Base-by-base conservation (phyloP, 106 monocot genomes). In the Agapanthus africanus region DNA sequence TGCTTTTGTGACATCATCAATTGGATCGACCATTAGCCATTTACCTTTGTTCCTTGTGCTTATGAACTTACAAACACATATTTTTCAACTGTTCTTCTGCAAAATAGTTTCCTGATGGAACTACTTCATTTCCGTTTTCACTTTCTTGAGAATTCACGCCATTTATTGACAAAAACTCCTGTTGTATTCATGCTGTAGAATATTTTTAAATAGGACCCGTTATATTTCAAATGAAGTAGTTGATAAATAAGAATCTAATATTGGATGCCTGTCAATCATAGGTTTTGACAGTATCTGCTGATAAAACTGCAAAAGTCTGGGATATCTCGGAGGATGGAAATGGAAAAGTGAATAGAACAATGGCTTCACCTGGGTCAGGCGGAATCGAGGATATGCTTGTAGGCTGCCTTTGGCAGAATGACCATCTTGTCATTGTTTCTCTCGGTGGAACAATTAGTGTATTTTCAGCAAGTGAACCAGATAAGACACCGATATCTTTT, bases 251-350 rank as follows among this genome's bases (percentile, higher is more conserved):
- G 26, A 27, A 33, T 68, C 68, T 68, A 50, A 65, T 40, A 34
- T 51, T 68, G 46, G 21, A 57, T 40, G 40, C 26, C 7, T 62
- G 40, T 30, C 41, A 34, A 44, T 30, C 39, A 44, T 68, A 97
- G 97, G 90, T 90, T 14, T 63, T 99, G 40, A 93, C 99, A 33
- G 99, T 90, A 36, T 99, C 99, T 61, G 99, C 99, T 0, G 99
- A 99, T 71, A 99, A 93, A 68, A 87, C 90, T 79, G 99, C 99
- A 28, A 99, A 93, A 83, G 68, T 99, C 40, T 99, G 99, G 99
- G 93, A 93, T 22, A 93, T 99, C 22, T 62, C 61, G 68, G 90
- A 90, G 34, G 82, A 79, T 74, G 99, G 93, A 46, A 81, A 69
- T 73, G 99, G 93, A 32, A 85, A 78, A 36, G n/a, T 99, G 68